These are phyloP conservation scores for Fusarium decemcellulare DNA, from an alignment of 2,329 filamentous ascomycete species.

Conservation along the genomic window DNA sequence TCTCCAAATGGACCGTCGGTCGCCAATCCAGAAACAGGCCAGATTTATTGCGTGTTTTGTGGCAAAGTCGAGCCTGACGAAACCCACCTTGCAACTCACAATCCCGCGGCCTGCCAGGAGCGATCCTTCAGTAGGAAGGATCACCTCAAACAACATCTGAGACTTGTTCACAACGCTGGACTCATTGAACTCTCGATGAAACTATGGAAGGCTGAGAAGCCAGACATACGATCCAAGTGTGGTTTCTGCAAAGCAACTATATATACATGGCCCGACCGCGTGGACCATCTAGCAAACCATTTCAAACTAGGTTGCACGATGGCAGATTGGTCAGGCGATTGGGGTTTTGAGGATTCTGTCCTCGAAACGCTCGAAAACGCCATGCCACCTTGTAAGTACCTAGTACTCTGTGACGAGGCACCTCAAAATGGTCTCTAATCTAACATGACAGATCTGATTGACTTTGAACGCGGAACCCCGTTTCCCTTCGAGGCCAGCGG, in stretches of 20 bases:
- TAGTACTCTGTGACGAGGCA: accelerated
- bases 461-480: conserved; percentile 35
- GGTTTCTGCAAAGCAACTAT: conserved; percentile 57
- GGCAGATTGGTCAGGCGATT: conserved; percentile 59
- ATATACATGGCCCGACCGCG: conserved; percentile 53
- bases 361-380: conserved; percentile 56
- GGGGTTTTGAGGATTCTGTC: conserved; percentile 57
- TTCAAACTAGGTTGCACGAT: conserved; percentile 59
- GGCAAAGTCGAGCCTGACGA: conserved; percentile 47
- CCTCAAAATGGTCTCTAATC: not conserved
- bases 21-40: conserved; percentile 52
- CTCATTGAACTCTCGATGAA: conserved; percentile 34
- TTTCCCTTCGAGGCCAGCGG: conserved; percentile 37
- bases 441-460: conserved; percentile 29
- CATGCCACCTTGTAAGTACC: conserved; percentile 56
- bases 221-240: conserved; percentile 55
- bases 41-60: conserved; percentile 54
- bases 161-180: conserved; percentile 59
- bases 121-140: conserved; percentile 61
- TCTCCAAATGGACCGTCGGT: conserved; percentile 51
- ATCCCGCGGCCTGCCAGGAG: conserved; percentile 63
- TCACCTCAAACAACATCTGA: conserved; percentile 59
- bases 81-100: conserved; percentile 53
- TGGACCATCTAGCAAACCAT: conserved; percentile 57
- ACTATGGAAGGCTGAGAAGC: conserved; percentile 55